Evolutionary conservation across 2,329 filamentous ascomycete genomes (phyloP).

Genomic region (Aureobasidium lini): DNA sequence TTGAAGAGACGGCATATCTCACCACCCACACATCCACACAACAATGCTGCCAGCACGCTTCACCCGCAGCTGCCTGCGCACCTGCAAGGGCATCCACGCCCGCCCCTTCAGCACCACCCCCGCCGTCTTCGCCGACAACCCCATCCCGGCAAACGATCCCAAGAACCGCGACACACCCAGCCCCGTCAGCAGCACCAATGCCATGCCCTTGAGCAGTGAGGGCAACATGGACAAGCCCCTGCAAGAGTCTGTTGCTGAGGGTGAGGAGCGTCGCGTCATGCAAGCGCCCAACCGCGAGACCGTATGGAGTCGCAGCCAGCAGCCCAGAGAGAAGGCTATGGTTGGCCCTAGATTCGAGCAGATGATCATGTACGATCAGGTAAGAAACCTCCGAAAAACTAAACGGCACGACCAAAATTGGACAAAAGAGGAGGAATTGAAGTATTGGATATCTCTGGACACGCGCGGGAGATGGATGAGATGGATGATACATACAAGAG

Average conservation of each 20-base stretch:
- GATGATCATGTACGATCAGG: conserved; percentile 88
- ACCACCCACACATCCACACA: not conserved
- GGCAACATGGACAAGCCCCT: conserved; percentile 45
- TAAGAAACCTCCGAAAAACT: conserved; percentile 36
- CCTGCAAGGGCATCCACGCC: not conserved
- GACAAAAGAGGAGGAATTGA: not conserved
- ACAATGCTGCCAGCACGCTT: conserved; percentile 10
- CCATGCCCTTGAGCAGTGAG: conserved; percentile 44
- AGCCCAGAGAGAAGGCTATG: conserved; percentile 76
- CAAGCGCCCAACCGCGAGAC: conserved; percentile 82
- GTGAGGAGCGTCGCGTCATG: conserved; percentile 49
- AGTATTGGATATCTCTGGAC: too few relatives aligned
- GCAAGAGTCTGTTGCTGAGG: conserved; percentile 48
- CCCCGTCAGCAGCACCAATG: conserved; percentile 54
- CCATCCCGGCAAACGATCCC: conserved; percentile 57
- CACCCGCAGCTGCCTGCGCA: not conserved
- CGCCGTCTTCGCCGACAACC: conserved; percentile 29
- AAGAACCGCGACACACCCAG: conserved; percentile 36
- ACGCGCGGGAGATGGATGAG: not conserved
- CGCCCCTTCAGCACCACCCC: conserved; percentile 20
- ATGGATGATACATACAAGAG: not conserved
- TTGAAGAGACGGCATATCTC: not conserved
- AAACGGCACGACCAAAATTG: too few relatives aligned
- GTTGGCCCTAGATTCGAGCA: conserved; percentile 92
- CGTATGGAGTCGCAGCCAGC: conserved; percentile 83